phyloP scores from a whole-genome alignment of 768 basidiomycete genomes.

The Suillus tomentosus region DNA sequence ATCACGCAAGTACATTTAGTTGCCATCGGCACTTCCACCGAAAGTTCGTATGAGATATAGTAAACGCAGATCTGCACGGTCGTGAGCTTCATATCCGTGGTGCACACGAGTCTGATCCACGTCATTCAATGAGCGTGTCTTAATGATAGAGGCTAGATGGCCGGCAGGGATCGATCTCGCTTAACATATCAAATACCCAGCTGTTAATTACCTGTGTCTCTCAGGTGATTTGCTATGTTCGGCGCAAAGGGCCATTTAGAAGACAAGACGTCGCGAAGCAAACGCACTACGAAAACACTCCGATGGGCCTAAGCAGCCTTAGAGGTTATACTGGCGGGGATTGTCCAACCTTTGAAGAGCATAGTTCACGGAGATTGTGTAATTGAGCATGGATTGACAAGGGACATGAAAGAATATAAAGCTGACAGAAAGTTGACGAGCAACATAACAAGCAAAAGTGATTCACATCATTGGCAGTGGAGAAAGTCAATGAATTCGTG shows the following conservation, averaged over 20 bases:
- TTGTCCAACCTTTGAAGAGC: neutral
- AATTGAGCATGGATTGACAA: neutral
- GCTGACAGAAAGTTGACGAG: neutral
- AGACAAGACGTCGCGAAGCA: neutral
- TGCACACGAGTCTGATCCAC: neutral
- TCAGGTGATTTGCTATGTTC: neutral
- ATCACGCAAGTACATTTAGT: neutral
- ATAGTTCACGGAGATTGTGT: neutral
- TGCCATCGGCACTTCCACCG: neutral
- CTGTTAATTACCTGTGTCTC: neutral
- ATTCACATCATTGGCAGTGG: neutral
- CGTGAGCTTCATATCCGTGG: neutral
- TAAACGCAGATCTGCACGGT: neutral
- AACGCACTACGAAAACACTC: neutral
- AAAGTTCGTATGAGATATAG: neutral
- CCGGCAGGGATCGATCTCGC: neutral
- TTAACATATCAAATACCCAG: neutral
- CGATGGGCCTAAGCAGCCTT: neutral
- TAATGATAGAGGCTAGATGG: neutral
- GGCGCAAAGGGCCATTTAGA: neutral
- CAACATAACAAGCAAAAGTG: neutral
- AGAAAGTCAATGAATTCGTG: neutral
- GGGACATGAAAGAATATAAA: neutral
- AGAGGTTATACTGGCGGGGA: neutral
- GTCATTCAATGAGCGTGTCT: neutral